Percentiles rank a stretch among this genome's conserved stretches.
Conservation (phyloP, 2,329 filamentous ascomycete genomes). For the Beauveria australis region DNA sequence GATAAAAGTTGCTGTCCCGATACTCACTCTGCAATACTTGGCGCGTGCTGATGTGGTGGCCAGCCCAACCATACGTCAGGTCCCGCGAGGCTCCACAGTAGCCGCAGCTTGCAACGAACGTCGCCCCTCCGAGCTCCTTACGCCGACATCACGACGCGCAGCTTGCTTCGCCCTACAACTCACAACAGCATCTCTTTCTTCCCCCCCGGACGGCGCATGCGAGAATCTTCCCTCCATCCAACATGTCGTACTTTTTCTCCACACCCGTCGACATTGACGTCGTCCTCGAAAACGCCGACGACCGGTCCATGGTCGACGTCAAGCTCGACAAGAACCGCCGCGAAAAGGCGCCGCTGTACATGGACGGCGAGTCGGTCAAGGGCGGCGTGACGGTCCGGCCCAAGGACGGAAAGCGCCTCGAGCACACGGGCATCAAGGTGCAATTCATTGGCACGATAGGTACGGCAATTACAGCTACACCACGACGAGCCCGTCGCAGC, state of each 20-base stretch:
- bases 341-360: constrained; percentile 93
- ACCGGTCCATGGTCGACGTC: constrained; percentile 90
- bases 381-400: constrained; percentile 89
- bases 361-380: constrained; percentile 97
- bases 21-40: neutral
- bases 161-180: neutral
- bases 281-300: constrained; percentile 90
- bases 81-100: constrained; percentile 4
- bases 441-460: constrained; percentile 99
- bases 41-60: neutral
- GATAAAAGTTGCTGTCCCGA: neutral
- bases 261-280: constrained; percentile 98
- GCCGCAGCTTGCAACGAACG: constrained; percentile 4
- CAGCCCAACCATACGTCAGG: constrained; percentile 9
- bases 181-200: too few species aligned
- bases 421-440: constrained; percentile 98
- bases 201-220: neutral
- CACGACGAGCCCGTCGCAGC: neutral
- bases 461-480: constrained; percentile 30
- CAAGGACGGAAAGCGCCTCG: constrained; percentile 95
- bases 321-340: constrained; percentile 97
- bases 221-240: neutral
- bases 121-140: constrained; percentile 1
- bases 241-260: constrained; percentile 96
- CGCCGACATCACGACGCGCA: neutral